Evolutionary conservation across 1,284 basidiomycete genomes (phyloP).

Genomic region (Caloboletus firmus): DNA sequence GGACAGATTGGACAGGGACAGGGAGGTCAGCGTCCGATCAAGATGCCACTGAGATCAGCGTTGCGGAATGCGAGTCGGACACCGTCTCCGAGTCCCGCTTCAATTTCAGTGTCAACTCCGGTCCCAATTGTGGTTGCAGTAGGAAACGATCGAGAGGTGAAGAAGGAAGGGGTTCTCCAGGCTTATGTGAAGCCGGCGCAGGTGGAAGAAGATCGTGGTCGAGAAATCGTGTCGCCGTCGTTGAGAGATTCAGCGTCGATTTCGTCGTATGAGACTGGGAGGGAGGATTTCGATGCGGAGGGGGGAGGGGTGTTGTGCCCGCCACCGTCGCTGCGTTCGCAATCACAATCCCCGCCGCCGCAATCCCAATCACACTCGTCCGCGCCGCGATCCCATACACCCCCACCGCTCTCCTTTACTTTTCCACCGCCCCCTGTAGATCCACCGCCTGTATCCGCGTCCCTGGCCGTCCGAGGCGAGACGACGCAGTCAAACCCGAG

Average conservation of each 20-base stretch:
- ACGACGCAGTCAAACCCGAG: neutral
- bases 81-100: constrained; percentile 26
- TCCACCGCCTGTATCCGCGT: constrained; percentile 3
- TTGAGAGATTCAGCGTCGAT: constrained; percentile 32
- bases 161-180: neutral
- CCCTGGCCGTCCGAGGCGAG: neutral
- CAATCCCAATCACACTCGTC: neutral
- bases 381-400: neutral
- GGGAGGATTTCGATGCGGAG: constrained; percentile 44
- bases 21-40: constrained; percentile 27
- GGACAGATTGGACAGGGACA: neutral
- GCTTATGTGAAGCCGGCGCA: neutral
- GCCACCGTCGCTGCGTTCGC: constrained; percentile 9
- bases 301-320: constrained; percentile 23
- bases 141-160: neutral
- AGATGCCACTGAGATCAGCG: constrained; percentile 61
- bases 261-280: constrained; percentile 62
- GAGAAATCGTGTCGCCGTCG: neutral
- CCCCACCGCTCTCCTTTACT: constrained; percentile 7
- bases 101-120: neutral
- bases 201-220: neutral
- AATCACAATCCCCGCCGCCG: neutral
- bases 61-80: constrained; percentile 53
- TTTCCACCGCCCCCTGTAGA: constrained; percentile 28
- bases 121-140: neutral